Evolutionary conservation across 768 basidiomycete genomes (phyloP).

Genomic region (Leccinellum albellum): DNA sequence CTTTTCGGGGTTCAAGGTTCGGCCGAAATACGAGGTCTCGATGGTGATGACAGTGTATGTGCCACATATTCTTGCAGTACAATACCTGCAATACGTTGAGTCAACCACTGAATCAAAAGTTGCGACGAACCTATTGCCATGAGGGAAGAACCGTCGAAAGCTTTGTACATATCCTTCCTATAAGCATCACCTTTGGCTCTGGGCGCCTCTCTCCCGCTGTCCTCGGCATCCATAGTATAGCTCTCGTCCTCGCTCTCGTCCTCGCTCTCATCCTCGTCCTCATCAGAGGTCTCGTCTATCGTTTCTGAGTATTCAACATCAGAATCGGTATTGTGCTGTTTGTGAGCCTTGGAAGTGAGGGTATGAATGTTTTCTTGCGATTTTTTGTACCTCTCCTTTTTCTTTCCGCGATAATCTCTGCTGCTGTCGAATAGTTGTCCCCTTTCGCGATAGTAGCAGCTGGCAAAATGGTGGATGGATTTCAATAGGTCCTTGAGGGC

Average conservation of each 20-base stretch:
- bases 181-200: slow-evolving; percentile 4
- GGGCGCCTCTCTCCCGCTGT: slow-evolving; percentile 3
- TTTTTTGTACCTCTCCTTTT: slow-evolving; percentile 30
- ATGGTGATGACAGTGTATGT: slow-evolving; percentile 19
- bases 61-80: slow-evolving; percentile 64
- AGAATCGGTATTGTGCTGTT: neutral
- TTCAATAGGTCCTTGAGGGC: slow-evolving; percentile 46
- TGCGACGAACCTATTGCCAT: slow-evolving; percentile 59
- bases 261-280: slow-evolving; percentile 14
- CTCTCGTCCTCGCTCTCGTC: slow-evolving; percentile 15
- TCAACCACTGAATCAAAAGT: neutral
- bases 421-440: slow-evolving; percentile 55
- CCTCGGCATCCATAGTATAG: slow-evolving; percentile 7
- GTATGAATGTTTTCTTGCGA: slow-evolving; percentile 21
- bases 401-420: slow-evolving; percentile 43
- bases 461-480: slow-evolving; percentile 49
- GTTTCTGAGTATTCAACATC: slow-evolving; percentile 12
- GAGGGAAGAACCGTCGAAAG: slow-evolving; percentile 69
- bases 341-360: slow-evolving; percentile 10
- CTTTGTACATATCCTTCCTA: slow-evolving; percentile 66
- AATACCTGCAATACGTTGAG: slow-evolving; percentile 46
- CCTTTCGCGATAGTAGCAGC: slow-evolving; percentile 55
- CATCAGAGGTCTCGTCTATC: slow-evolving; percentile 14
- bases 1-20: slow-evolving; percentile 7
- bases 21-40: neutral